phyloP scores from a whole-genome alignment of 176 grass and related monocot genomes.

The Cymbopogon citratus region DNA sequence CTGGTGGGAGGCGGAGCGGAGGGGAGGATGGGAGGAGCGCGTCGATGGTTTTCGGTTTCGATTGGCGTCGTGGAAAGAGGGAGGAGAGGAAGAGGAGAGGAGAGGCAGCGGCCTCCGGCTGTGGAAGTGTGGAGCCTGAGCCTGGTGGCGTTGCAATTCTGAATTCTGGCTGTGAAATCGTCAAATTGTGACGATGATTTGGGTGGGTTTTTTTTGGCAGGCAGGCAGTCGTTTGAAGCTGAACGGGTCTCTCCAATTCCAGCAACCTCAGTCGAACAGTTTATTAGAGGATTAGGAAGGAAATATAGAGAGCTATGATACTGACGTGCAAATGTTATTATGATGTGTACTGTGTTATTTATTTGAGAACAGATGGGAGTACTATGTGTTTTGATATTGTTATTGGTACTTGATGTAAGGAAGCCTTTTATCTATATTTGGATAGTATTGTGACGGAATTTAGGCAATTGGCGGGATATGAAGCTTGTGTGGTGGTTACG shows the following conservation, averaged over 20 bases:
- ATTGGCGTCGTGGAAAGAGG: slow-evolving; percentile 9
- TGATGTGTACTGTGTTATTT: neutral
- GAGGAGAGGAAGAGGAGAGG: neutral
- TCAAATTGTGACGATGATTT: neutral
- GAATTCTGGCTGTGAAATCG: neutral
- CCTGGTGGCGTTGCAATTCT: neutral
- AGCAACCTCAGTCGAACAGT: neutral
- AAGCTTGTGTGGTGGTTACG: neutral
- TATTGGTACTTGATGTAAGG: neutral
- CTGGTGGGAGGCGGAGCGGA: neutral
- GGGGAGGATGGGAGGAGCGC: neutral
- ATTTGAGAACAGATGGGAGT: neutral
- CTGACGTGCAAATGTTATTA: neutral
- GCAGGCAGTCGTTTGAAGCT: neutral
- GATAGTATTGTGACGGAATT: neutral
- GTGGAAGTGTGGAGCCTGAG: too few relatives aligned
- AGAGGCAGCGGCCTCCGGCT: too few relatives aligned
- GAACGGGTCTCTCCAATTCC: neutral
- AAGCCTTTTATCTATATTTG: neutral
- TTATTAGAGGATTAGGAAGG: too few relatives aligned
- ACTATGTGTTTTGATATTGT: neutral
- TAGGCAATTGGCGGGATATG: neutral
- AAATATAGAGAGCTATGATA: too few relatives aligned
- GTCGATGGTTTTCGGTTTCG: slow-evolving; percentile 30
- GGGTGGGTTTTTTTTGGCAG: neutral